A percentile compares a stretch with the other conserved stretches of the same genome.
Conservation (phyloP, 83 land plant genomes). For the Isoetes engelmannii region DNA sequence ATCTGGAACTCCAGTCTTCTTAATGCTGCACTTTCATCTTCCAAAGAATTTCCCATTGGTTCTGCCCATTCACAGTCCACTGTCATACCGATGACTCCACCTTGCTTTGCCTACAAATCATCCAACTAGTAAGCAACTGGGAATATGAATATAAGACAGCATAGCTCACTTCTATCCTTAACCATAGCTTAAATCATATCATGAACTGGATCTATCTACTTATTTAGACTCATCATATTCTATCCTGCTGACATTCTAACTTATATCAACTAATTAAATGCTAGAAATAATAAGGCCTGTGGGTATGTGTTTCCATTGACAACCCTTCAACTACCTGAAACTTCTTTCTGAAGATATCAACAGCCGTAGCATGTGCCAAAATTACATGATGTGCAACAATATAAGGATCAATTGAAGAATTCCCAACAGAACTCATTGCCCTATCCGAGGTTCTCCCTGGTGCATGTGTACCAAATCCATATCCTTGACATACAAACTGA, state of each 20-base stretch:
- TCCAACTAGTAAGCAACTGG: no score
- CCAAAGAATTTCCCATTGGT: conserved; percentile 41
- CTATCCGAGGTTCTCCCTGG: conserved; percentile 48
- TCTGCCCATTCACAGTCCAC: conserved; percentile 77
- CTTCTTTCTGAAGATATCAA: conserved; percentile 45
- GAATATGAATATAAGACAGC: no score
- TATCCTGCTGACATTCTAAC: no score
- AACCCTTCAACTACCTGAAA: conserved; percentile 56
- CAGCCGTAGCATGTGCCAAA: conserved; percentile 63
- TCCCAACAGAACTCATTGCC: conserved; percentile 13
- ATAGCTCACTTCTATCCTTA: no score
- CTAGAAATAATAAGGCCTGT: no score
- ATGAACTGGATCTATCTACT: no score
- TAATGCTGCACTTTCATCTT: conserved; percentile 47
- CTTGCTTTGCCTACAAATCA: conserved; percentile 42
- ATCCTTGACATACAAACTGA: conserved; percentile 54
- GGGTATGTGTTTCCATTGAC: no score
- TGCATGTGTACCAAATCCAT: conserved; percentile 52
- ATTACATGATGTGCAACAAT: conserved; percentile 55
- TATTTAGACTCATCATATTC: no score
- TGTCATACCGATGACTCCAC: conserved; percentile 55
- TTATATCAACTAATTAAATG: no score
- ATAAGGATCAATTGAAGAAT: conserved; percentile 46
- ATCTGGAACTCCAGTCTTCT: conserved; percentile 69
- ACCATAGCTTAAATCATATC: no score